Base-by-base conservation (phyloP, 768 basidiomycete genomes). In the Strobilomyces dryophilus region DNA sequence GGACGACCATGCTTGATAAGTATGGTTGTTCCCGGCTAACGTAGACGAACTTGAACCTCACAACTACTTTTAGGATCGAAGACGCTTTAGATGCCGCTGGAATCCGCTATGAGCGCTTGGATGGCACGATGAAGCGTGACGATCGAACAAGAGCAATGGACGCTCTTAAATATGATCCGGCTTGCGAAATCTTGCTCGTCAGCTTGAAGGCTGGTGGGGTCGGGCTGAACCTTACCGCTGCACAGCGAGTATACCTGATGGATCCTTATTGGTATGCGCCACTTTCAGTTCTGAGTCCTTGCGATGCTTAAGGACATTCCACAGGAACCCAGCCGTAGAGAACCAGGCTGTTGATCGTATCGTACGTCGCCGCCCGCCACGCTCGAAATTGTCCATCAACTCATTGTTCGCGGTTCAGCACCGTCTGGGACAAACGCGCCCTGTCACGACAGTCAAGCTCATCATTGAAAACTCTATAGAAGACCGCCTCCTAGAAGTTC, bases 331-430 rank as follows among this genome's bases (percentile, higher is more conserved):
- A 15, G 93, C 93, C 18, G 94, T 95, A 6, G 94, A 98, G 73
- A 94, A 97, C 64, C 95, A 98, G 71, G 95, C 95, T 18, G 92
- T 98, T 27, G 97, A 99, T 73, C 90, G 95, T 47, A 95, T 97
- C 59, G 93, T 97, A 62, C 70, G 89, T 78, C 11, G 21, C 57
- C 24, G 39, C 41, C 39, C 40, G 14, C 20, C 45, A 27, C 42
- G 21, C 12, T n/a, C 47, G 26, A 39, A 5, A 41, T 55, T 29
- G 29, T 10, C 45, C 27, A 24, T 24, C 27, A 50, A 31, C 34
- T 54, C 14, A 45, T 17, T 0, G 7, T 42, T 46, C 51, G 41
- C 29, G 36, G 31, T 58, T 45, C 64, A 95, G 91, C 97, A 99
- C 70, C 95, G 97, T 47, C 78, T 99, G 41, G 97, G 97, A 21